Evolutionary conservation across 2,329 filamentous ascomycete genomes (phyloP).

Genomic region (Talaromyces pinophilus): DNA sequence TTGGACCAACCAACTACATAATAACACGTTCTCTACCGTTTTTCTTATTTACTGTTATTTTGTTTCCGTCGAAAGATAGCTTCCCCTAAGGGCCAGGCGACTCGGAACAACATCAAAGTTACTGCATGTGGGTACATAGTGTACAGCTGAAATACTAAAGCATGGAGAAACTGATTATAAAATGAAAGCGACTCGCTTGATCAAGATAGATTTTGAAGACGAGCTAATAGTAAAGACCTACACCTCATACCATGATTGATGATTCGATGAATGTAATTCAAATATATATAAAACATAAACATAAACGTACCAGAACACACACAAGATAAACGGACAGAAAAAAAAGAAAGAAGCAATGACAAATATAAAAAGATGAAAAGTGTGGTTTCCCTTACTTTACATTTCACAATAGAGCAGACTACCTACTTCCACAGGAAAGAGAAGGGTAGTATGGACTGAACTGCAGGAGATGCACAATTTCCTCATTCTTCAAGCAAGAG

Average conservation of each 20-base stretch:
- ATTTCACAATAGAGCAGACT: background rate
- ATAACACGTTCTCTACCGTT: too few species aligned
- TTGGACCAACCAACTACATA: too few species aligned
- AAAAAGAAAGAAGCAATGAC: background rate
- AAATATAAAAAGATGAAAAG: background rate
- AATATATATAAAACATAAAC: slow-evolving; percentile 4
- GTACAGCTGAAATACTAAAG: too few species aligned
- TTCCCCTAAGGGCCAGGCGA: too few species aligned
- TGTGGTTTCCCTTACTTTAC: background rate
- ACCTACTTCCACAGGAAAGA: background rate
- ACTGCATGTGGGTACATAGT: too few species aligned
- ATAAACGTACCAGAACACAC: background rate
- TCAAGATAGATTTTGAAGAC: too few species aligned
- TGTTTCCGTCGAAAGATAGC: too few species aligned
- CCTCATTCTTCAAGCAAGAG: background rate
- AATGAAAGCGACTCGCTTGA: too few species aligned
- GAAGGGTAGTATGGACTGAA: background rate
- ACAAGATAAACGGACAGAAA: background rate
- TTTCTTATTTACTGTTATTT: too few species aligned
- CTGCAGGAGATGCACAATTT: background rate
- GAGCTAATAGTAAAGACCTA: background rate
- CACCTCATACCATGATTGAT: background rate
- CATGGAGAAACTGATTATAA: too few species aligned
- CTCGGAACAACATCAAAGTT: too few species aligned
- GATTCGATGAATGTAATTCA: background rate